These are phyloP conservation scores for Globisporangium apiculatum DNA, from an alignment of 352 stramenopile genomes.

Conservation along the genomic window DNA sequence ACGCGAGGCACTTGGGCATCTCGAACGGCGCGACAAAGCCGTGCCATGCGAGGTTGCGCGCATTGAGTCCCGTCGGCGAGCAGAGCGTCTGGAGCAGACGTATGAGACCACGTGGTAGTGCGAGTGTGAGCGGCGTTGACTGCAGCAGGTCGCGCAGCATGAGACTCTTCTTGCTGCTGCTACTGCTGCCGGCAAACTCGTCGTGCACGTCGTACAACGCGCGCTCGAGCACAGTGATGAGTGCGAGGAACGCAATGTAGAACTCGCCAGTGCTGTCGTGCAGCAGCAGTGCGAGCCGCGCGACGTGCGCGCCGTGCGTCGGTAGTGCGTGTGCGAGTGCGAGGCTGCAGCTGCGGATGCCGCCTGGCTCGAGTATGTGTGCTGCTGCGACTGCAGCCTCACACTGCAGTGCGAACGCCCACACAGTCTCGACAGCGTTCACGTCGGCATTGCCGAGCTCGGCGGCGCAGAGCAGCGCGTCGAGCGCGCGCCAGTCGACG, in stretches of 20 bases:
- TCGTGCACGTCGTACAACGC: conserved; percentile 50
- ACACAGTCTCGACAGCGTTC: conserved; percentile 26
- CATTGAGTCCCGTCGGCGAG: conserved; percentile 49
- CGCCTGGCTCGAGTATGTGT: neutral
- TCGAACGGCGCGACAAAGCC: conserved; percentile 48
- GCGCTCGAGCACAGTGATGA: conserved; percentile 58
- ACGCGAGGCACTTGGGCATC: conserved; percentile 49
- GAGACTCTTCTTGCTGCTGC: conserved; percentile 42
- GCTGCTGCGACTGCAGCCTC: conserved; percentile 11
- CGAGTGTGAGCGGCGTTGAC: conserved; percentile 21
- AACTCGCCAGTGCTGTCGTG: conserved; percentile 26
- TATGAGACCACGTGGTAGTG: conserved; percentile 32
- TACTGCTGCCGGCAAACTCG: conserved; percentile 11
- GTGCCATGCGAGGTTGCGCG: conserved; percentile 69
- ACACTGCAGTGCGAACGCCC: conserved; percentile 30
- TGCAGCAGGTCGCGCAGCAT: conserved; percentile 62
- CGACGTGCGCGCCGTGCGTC: conserved; percentile 15
- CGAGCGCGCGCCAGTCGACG: conserved; percentile 21
- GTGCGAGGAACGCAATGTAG: conserved; percentile 46
- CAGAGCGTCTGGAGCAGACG: conserved; percentile 47
- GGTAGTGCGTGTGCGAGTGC: neutral
- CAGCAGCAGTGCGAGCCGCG: conserved; percentile 19
- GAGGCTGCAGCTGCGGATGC: neutral
- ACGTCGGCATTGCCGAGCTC: neutral
- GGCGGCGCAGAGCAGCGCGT: conserved; percentile 4